phyloP scores from a whole-genome alignment of 192 early-diverging fungal species.

The Phycomyces blakesleeanus region DNA sequence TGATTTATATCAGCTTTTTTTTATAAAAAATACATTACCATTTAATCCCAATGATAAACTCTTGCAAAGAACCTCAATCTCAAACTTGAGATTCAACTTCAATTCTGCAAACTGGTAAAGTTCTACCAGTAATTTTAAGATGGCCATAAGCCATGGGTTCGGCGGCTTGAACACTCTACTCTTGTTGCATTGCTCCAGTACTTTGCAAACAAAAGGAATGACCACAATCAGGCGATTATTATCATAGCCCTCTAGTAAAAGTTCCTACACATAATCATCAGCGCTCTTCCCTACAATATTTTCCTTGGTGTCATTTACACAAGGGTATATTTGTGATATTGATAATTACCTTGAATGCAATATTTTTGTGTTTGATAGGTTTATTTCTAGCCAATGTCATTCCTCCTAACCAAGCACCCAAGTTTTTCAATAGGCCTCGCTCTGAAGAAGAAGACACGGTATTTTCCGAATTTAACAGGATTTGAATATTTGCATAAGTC shows the following conservation, averaged over 20 bases:
- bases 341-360: constrained; percentile 78
- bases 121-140: constrained; percentile 87
- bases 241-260: constrained; percentile 90
- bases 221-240: constrained; percentile 85
- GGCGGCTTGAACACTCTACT: constrained; percentile 90
- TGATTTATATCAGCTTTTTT: constrained; percentile 4
- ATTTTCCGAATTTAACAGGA: constrained; percentile 90
- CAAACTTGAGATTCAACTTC: constrained; percentile 94
- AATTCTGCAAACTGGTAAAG: constrained; percentile 90
- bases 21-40: constrained; percentile 2
- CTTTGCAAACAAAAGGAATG: constrained; percentile 98
- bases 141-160: constrained; percentile 97
- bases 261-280: constrained; percentile 45
- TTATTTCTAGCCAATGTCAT: constrained; percentile 93
- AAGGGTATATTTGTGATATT: not conserved
- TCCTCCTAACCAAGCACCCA: constrained; percentile 97
- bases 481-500: constrained; percentile 82
- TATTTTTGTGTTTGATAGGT: constrained; percentile 93
- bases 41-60: constrained; percentile 81
- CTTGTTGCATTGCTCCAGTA: constrained; percentile 80
- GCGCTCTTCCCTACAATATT: too few species aligned
- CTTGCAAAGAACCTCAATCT: constrained; percentile 97
- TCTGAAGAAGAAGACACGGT: constrained; percentile 88
- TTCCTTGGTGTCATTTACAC: too few species aligned
- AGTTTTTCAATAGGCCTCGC: constrained; percentile 87